A percentile compares a stretch with the other conserved stretches of the same genome.
These are phyloP conservation scores for Neonectria neomacrospora DNA, from an alignment of 2,329 filamentous ascomycete species.

Conservation along the genomic window DNA sequence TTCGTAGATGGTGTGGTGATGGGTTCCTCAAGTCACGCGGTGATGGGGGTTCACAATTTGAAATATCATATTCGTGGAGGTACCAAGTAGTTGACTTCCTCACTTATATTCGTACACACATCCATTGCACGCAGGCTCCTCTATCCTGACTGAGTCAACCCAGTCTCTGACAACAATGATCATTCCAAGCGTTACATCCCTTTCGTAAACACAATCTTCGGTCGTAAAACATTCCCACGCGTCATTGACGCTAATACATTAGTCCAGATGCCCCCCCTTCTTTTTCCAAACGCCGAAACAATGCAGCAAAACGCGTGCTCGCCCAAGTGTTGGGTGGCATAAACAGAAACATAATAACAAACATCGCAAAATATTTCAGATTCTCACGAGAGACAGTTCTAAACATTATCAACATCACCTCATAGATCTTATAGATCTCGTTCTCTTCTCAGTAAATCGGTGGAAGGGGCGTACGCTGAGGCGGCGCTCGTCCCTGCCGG, in stretches of 20 bases:
- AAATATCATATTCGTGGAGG: slow-evolving; percentile 4
- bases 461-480: slow-evolving; percentile 58
- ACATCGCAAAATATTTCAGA: background rate
- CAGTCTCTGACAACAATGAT: background rate
- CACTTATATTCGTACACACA: slow-evolving; percentile 4
- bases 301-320: slow-evolving; percentile 8
- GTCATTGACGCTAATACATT: slow-evolving; percentile 15
- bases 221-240: slow-evolving; percentile 5
- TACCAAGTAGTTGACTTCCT: background rate
- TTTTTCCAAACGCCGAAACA: slow-evolving; percentile 21
- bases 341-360: slow-evolving; percentile 1
- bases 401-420: slow-evolving; percentile 29
- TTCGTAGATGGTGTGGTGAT: slow-evolving; percentile 3
- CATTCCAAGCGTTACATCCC: slow-evolving; percentile 22
- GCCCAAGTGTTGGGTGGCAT: background rate
- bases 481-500: slow-evolving; percentile 54
- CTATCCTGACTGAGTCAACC: slow-evolving; percentile 6
- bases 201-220: slow-evolving; percentile 6
- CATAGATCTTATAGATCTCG: slow-evolving; percentile 42
- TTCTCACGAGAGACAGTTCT: slow-evolving; percentile 14
- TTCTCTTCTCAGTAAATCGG: slow-evolving; percentile 57
- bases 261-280: slow-evolving; percentile 1
- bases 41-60: background rate
- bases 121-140: slow-evolving; percentile 10
- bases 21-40: background rate